Percentiles rank a stretch among this genome's conserved stretches.
These are phyloP conservation scores for Leptomonas seymouri DNA, from an alignment of 208 protist species.

Conservation along the genomic window DNA sequence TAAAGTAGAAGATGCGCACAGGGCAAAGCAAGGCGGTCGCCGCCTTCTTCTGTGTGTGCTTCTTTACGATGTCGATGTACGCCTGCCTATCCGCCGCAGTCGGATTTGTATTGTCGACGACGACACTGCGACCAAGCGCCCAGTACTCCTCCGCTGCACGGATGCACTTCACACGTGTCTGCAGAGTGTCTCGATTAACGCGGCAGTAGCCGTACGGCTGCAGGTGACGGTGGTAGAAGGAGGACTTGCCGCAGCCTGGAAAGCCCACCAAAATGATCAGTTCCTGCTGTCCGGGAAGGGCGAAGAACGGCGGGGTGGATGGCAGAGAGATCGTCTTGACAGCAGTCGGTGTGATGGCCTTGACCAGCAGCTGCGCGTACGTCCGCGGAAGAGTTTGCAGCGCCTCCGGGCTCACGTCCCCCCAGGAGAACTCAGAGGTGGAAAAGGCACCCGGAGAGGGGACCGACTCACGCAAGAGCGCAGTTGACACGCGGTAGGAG, in stretches of 20 bases:
- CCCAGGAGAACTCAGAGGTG: conserved; percentile 40
- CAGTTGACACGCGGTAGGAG: conserved; percentile 17
- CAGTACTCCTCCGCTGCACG: conserved; percentile 42
- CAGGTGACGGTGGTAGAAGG: conserved; percentile 87
- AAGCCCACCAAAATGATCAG: conserved; percentile 88
- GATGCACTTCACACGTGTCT: conserved; percentile 75
- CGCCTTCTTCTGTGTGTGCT: neutral
- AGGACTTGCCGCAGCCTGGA: conserved; percentile 90
- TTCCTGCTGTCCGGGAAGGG: conserved; percentile 47
- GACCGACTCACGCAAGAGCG: conserved; percentile 10
- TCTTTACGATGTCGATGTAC: conserved; percentile 66
- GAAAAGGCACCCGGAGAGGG: neutral
- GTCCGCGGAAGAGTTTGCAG: conserved; percentile 43
- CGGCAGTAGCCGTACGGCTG: conserved; percentile 75
- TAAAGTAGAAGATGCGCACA: conserved; percentile 77
- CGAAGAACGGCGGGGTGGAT: conserved; percentile 26
- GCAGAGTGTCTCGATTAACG: conserved; percentile 82
- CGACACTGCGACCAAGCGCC: conserved; percentile 64
- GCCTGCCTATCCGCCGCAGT: conserved; percentile 41
- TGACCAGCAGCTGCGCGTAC: conserved; percentile 47
- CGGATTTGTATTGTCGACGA: conserved; percentile 94
- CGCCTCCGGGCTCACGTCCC: conserved; percentile 52
- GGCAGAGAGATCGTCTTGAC: conserved; percentile 16
- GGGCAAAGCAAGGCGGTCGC: conserved; percentile 17
- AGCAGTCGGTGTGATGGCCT: conserved; percentile 25